phyloP scores from a whole-genome alignment of 176 grass and related monocot genomes.

The Bothriochloa decipiens region DNA sequence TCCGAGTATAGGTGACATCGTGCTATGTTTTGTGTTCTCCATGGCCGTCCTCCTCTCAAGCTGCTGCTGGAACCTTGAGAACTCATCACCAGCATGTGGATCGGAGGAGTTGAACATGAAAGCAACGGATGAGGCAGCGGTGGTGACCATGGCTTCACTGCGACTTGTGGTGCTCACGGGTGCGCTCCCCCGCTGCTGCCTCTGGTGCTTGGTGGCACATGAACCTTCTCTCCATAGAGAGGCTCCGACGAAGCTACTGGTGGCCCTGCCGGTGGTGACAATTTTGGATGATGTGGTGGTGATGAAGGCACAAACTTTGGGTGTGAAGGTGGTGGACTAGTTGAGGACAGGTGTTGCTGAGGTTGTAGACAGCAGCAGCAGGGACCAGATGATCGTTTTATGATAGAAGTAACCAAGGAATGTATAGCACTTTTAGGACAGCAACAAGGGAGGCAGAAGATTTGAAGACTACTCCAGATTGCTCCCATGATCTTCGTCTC shows the following conservation, averaged over 20 bases:
- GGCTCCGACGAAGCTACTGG: not conserved
- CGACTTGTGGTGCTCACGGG: not conserved
- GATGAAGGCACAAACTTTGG: too few species aligned
- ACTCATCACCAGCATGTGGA: not conserved
- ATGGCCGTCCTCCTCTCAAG: too few species aligned
- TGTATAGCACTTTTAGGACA: not conserved
- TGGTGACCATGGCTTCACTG: not conserved
- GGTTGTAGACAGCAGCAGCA: not conserved
- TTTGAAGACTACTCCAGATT: not conserved
- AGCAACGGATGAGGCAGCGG: not conserved
- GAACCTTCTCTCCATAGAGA: not conserved
- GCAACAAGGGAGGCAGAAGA: not conserved
- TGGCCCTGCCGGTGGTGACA: not conserved
- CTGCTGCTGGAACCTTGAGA: not conserved
- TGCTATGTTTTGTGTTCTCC: too few species aligned
- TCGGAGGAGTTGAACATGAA: not conserved
- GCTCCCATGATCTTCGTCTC: not conserved
- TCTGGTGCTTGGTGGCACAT: not conserved
- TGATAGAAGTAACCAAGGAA: not conserved
- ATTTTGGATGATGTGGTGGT: not conserved
- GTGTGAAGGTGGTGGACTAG: not conserved
- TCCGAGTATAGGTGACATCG: too few species aligned
- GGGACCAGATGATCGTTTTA: not conserved
- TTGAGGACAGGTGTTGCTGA: not conserved
- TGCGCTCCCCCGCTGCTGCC: not conserved